Evolutionary conservation across 2,329 filamentous ascomycete genomes (phyloP).

Genomic region (Phyllosticta citriasiana): DNA sequence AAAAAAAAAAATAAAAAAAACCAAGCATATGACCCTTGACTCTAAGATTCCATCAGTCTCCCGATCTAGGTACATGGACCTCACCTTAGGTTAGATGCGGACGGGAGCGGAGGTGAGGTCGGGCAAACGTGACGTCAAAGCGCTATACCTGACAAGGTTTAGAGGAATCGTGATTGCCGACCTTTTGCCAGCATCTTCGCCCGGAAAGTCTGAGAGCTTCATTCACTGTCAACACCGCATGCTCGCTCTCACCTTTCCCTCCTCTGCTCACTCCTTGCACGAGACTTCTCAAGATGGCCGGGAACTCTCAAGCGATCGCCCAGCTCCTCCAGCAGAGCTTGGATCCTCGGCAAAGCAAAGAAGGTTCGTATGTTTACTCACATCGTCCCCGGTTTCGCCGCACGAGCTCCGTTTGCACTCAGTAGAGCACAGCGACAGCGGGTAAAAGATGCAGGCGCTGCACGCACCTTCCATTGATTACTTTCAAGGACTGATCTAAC

Average conservation of each 20-base stretch:
- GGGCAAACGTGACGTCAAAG: neutral
- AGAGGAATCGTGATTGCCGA: neutral
- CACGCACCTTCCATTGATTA: neutral
- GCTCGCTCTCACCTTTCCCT: neutral
- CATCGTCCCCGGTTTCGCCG: neutral
- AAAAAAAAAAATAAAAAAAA: too few species aligned
- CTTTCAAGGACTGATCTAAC: conserved; percentile 15
- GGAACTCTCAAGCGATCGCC: conserved; percentile 55
- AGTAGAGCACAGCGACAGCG: neutral
- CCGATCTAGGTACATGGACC: too few species aligned
- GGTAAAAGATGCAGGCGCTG: neutral
- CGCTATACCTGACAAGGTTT: neutral
- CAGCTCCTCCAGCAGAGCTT: conserved; percentile 85
- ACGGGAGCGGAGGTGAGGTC: neutral
- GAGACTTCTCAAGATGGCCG: conserved; percentile 41
- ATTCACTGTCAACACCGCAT: neutral
- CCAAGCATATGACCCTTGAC: too few species aligned
- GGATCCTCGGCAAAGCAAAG: conserved; percentile 76
- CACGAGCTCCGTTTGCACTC: neutral
- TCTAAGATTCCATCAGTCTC: too few species aligned
- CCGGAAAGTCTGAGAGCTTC: conserved; percentile 10
- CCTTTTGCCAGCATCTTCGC: neutral
- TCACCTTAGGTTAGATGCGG: neutral
- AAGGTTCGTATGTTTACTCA: conserved; percentile 52
- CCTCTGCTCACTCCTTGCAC: conserved; percentile 1